Conservation (phyloP, 192 early-diverging fungal species). For the Mortierella hygrophila region DNA sequence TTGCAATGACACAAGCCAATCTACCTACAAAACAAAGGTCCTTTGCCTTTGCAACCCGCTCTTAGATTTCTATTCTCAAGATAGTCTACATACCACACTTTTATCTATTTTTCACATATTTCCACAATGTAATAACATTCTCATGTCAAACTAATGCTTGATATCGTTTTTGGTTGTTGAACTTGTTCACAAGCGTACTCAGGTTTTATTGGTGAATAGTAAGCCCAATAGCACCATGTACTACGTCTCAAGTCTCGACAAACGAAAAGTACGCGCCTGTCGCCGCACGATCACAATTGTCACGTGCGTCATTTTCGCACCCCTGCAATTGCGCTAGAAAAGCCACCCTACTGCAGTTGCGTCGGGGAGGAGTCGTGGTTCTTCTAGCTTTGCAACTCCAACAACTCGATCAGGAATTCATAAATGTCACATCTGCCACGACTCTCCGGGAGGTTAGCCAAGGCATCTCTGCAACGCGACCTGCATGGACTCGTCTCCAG, state of each 20-base stretch:
- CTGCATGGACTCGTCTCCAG: conserved; percentile 2
- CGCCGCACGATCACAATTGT: not conserved
- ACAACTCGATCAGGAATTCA: not conserved
- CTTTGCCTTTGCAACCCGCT: not conserved
- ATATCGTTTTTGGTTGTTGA: not conserved
- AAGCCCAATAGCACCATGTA: not conserved
- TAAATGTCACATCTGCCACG: conserved; percentile 28
- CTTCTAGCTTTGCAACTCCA: not conserved
- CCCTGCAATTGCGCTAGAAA: not conserved
- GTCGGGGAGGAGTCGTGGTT: not conserved
- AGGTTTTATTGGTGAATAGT: too few relatives aligned
- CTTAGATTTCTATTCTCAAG: not conserved
- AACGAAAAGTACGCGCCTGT: not conserved
- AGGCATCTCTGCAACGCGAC: not conserved
- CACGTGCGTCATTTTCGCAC: not conserved
- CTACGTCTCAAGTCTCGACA: not conserved
- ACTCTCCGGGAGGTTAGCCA: conserved; percentile 23
- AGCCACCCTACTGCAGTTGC: not conserved
- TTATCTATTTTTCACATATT: conserved; percentile 1
- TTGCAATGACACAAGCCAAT: not conserved
- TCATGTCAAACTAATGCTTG: not conserved
- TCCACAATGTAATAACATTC: conserved; percentile 1
- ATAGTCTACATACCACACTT: not conserved
- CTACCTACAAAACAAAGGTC: not conserved
- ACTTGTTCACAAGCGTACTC: too few relatives aligned